Evolutionary conservation across 306 rosid species (phyloP), one percentile per base, ranked within the genome.

Genomic region (Cucurbita moschata): DNA sequence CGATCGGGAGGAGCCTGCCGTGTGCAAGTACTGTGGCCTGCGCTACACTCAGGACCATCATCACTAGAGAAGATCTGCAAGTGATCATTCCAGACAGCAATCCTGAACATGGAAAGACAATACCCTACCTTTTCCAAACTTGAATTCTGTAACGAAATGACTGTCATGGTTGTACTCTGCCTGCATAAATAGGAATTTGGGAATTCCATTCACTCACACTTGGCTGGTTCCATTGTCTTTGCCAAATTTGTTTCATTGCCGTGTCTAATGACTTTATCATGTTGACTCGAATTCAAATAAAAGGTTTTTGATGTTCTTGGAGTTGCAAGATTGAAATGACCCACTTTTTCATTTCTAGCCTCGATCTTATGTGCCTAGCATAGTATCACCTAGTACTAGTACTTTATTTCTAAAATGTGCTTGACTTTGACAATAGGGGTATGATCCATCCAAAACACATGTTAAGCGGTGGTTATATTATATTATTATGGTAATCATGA

Each of bases 11-110:
- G 85, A 85, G 81, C 97, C 98, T 4, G 96, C 96, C 13, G 43
- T 94, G 57, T 90, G 98, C 96, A 94, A 91, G 87, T 94, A 91
- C 47, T 94, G 97, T 42, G 99, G 97, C 79, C 84, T 88, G 19
- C 89, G 96, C 55, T 91, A 67, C 69, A 80, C 85, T 73, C 98
- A 90, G 83, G 92, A 86, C 77, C 98, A 94, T 81, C 91, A 88
- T 82, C 96, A 86, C 77, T 87, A 88, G 79, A 88, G 79, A 78
- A 30, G 44, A 19, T 66, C 39, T 66, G 38, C n/a, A 5, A 43
- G 10, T 44, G 40, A 42, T 67, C 12, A 4, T 46, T 44, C 56
- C 56, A 67, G 56, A 38, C 16, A 46, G 73, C 37, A 65, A 65
- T 53, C 71, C 53, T 2, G n/a, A 10, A 66, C 72, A 43, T 43